These are phyloP conservation scores for Omphalotus olearius DNA, from an alignment of 1,284 basidiomycete species.

Conservation along the genomic window DNA sequence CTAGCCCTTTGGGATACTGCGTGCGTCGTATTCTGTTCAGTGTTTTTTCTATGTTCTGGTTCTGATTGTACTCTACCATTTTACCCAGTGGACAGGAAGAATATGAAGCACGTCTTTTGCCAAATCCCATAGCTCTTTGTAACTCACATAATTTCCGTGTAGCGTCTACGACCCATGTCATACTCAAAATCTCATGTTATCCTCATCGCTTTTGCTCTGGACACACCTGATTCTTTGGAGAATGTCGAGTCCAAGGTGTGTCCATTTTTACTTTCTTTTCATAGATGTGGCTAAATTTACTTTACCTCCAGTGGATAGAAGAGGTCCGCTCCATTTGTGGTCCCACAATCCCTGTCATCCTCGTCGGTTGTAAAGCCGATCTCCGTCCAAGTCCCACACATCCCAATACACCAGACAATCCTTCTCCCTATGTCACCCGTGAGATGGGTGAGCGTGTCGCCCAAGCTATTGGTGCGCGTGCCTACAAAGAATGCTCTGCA, in stretches of 20 bases:
- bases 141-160: slow-evolving; percentile 14
- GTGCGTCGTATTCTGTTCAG: slow-evolving; percentile 45
- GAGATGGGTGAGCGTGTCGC: slow-evolving; percentile 79
- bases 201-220: slow-evolving; percentile 94
- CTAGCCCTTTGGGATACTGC: slow-evolving; percentile 97
- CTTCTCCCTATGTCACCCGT: slow-evolving; percentile 55
- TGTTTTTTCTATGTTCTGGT: slow-evolving; percentile 11
- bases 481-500: slow-evolving; percentile 92
- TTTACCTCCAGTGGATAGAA: slow-evolving; percentile 81
- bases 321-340: slow-evolving; percentile 94
- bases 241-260: slow-evolving; percentile 90
- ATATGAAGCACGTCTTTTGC: slow-evolving; percentile 66
- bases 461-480: slow-evolving; percentile 78
- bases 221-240: slow-evolving; percentile 94
- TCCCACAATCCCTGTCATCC: slow-evolving; percentile 73
- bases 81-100: slow-evolving; percentile 81
- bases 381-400: slow-evolving; percentile 53
- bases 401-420: slow-evolving; percentile 38
- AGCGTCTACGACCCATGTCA: slow-evolving; percentile 91
- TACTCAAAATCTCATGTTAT: slow-evolving; percentile 99
- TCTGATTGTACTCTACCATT: slow-evolving; percentile 13
- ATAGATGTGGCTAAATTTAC: slow-evolving; percentile 2
- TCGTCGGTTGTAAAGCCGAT: slow-evolving; percentile 87
- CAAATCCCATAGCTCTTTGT: not conserved
- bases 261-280: slow-evolving; percentile 4